Percentiles rank a stretch among this genome's conserved stretches.
These are phyloP conservation scores for Penstemon davidsonii DNA, from an alignment of 257 asterid species.

Conservation along the genomic window DNA sequence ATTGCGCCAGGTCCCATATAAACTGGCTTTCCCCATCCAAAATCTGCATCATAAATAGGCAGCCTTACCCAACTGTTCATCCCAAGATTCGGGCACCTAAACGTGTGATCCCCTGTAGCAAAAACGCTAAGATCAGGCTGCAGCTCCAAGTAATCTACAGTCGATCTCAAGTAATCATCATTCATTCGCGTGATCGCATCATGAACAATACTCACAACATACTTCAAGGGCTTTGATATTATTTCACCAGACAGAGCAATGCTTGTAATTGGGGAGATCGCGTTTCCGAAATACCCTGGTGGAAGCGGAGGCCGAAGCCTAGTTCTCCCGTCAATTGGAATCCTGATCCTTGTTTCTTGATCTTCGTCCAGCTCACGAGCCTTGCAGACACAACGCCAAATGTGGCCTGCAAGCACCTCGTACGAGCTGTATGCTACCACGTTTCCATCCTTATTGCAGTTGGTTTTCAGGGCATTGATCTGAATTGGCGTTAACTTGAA, in stretches of 20 bases:
- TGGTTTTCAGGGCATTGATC: too few relatives aligned
- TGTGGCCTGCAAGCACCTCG: too few relatives aligned
- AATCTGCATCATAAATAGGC: conserved; percentile 68
- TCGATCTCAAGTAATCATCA: conserved; percentile 53
- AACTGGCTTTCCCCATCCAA: conserved; percentile 72
- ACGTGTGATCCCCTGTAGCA: conserved; percentile 52
- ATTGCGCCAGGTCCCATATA: conserved; percentile 53
- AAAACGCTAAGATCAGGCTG: conserved; percentile 43
- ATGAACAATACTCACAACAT: conserved; percentile 45
- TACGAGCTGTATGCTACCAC: too few relatives aligned
- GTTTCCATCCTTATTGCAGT: too few relatives aligned
- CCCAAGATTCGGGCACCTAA: conserved; percentile 54
- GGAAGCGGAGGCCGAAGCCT: conserved; percentile 44
- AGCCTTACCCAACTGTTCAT: conserved; percentile 59
- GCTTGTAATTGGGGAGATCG: conserved; percentile 46
- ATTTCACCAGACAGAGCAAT: conserved; percentile 49
- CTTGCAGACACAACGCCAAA: too few relatives aligned
- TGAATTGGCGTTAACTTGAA: too few relatives aligned
- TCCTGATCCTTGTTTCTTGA: too few relatives aligned
- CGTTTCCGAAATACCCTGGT: conserved; percentile 57
- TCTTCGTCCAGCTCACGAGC: too few relatives aligned
- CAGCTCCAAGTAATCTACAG: conserved; percentile 61
- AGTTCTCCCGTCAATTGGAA: too few relatives aligned
- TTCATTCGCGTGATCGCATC: conserved; percentile 51
- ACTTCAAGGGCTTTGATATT: conserved; percentile 38